Evolutionary conservation across 2,329 filamentous ascomycete genomes (phyloP).

Genomic region (Aureobasidium melanogenum): DNA sequence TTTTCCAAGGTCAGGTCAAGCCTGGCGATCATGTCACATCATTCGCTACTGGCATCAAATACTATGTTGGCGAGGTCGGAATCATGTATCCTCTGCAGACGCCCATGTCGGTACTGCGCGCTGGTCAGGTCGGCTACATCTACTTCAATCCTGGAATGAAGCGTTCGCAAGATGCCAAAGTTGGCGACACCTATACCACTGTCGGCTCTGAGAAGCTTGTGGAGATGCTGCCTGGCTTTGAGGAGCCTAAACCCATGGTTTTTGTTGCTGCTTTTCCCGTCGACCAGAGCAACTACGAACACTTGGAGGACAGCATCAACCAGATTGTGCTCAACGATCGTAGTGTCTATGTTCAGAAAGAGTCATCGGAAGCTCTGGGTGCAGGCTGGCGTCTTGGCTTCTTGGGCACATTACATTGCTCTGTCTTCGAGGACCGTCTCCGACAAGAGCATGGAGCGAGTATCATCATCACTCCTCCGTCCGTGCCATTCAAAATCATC

Average conservation of each 20-base stretch:
- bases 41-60: constrained; percentile 79
- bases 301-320: constrained; percentile 86
- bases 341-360: constrained; percentile 87
- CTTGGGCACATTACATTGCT: constrained; percentile 92
- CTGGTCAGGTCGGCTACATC: constrained; percentile 92
- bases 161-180: constrained; percentile 85
- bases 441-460: constrained; percentile 89
- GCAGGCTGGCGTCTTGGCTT: constrained; percentile 93
- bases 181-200: constrained; percentile 89
- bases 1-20: constrained; percentile 80
- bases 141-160: constrained; percentile 99
- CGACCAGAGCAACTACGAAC: constrained; percentile 77
- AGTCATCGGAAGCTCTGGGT: constrained; percentile 86
- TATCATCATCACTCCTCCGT: constrained; percentile 94
- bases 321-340: constrained; percentile 92
- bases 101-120: constrained; percentile 68
- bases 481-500: constrained; percentile 80
- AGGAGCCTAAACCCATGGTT: constrained; percentile 97
- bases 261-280: constrained; percentile 96
- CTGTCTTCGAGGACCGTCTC: constrained; percentile 94
- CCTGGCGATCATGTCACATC: constrained; percentile 82
- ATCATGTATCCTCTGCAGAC: constrained; percentile 91
- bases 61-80: constrained; percentile 90
- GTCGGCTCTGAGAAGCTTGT: constrained; percentile 68
- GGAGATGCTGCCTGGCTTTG: constrained; percentile 79